Evolutionary conservation across 78 protist genomes (phyloP), one percentile per base, ranked within the genome.

Genomic region (Dictyostelium capitatum): DNA sequence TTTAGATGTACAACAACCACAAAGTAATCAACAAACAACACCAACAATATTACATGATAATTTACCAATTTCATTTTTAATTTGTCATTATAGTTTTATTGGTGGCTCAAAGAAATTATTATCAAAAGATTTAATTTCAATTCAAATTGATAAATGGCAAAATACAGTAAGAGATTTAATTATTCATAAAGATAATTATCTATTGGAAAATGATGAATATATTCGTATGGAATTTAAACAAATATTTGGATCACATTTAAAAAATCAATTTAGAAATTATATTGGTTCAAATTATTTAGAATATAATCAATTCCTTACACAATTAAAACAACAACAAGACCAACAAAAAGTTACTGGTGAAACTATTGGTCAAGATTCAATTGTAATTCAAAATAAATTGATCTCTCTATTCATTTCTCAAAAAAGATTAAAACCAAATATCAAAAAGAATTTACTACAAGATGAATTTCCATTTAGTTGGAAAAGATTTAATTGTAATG

Each of bases 401-500:
- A 73, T 73, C 23, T 37, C 79, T 2, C 9, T 46, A 10, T 73
- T 73, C 46, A 73, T 73, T 11, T 73, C 79, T 73, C 79, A 73
- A 73, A 73, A 73, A n/a, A 73, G 8, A 23, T 32, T 67, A 67
- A 25, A 32, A 67, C 75, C 79, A n/a, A 25, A 46, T 73, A 73
- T 73, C 20, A 47, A 73, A 73, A 46, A 37, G 56, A 46, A 46
- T 46, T 46, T 73, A n/a, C 46, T 19, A 43, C 7, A 46, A 30
- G 56, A 73, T 43, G 79, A 73, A 73, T 73, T 73, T 8, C 79
- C 79, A 73, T 73, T 73, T 73, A 73, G 79, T 32, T 73, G 51
- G 56, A 47, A 37, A 15, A 73, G 46, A 46, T 30, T n/a, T 20
- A 73, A 37, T 46, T n/a, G n/a, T 9, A 73, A 19, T 37, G 11